Conservation (phyloP, 1,139 yeast genomes). For the Diutina catenulata region DNA sequence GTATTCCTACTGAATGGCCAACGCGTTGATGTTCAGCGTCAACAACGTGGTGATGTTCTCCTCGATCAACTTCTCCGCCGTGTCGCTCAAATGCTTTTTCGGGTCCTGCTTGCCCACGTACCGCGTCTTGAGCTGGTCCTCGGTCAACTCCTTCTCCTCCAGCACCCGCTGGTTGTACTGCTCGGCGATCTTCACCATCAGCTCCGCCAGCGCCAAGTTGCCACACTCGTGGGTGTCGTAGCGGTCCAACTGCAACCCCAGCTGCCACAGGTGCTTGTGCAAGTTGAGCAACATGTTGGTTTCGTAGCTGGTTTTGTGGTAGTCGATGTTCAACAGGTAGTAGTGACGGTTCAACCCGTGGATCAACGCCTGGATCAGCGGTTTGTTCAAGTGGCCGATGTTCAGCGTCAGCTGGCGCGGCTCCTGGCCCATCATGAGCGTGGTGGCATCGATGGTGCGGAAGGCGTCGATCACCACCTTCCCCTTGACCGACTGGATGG, state of each 20-base stretch:
- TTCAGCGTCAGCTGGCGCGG: constrained; percentile 97
- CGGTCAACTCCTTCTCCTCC: constrained; percentile 82
- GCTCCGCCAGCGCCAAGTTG: constrained; percentile 61
- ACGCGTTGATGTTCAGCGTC: constrained; percentile 81
- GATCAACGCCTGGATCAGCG: constrained; percentile 94
- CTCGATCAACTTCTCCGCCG: constrained; percentile 78
- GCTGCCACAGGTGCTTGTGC: constrained; percentile 95
- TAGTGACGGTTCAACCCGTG: constrained; percentile 97
- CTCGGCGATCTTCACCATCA: constrained; percentile 83
- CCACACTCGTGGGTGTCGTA: constrained; percentile 69
- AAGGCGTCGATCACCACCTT: constrained; percentile 98
- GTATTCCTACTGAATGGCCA: constrained; percentile 48
- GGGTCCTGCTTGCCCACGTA: constrained; percentile 99
- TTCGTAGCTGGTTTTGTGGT: constrained; percentile 85
- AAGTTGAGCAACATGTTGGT: constrained; percentile 88
- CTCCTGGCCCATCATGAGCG: constrained; percentile 92
- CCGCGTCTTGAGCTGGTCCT: constrained; percentile 85
- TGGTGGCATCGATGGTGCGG: constrained; percentile 80
- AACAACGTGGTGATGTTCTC: constrained; percentile 80
- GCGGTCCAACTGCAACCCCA: constrained; percentile 73
- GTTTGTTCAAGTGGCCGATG: constrained; percentile 90
- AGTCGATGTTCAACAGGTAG: constrained; percentile 89
- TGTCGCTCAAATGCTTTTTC: constrained; percentile 87
- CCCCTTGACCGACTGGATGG: constrained; percentile 96
- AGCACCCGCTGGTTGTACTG: constrained; percentile 83